Conservation (phyloP, 176 grass and related monocot genomes). For the Dendrocalamus sinicus region DNA sequence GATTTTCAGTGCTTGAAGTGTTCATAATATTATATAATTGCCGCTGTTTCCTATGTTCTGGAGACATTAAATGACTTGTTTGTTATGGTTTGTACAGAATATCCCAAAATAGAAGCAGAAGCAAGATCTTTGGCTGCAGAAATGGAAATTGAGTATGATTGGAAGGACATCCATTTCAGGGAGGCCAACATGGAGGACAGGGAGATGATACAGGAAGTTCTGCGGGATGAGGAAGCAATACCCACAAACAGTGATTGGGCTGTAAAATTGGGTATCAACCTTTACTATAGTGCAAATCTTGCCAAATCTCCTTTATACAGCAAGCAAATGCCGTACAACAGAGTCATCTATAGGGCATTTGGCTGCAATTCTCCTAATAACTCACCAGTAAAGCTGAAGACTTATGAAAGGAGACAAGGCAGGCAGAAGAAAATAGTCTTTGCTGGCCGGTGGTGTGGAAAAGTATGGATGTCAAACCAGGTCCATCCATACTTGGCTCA, state of each 20-base stretch:
- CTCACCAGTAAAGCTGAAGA: slow-evolving; percentile 55
- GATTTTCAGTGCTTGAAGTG: slow-evolving; percentile 16
- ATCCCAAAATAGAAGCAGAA: slow-evolving; percentile 90
- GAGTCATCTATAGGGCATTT: slow-evolving; percentile 84
- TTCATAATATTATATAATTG: slow-evolving; percentile 7
- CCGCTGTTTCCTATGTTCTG: slow-evolving; percentile 23
- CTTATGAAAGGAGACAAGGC: slow-evolving; percentile 53
- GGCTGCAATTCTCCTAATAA: slow-evolving; percentile 52
- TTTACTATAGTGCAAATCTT: slow-evolving; percentile 93
- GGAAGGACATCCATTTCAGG: slow-evolving; percentile 78
- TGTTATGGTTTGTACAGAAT: slow-evolving; percentile 71
- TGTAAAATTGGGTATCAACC: slow-evolving; percentile 93
- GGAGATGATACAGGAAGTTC: slow-evolving; percentile 57
- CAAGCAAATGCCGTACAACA: slow-evolving; percentile 90
- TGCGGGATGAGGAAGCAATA: slow-evolving; percentile 76
- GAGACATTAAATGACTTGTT: slow-evolving; percentile 32
- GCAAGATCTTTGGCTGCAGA: slow-evolving; percentile 77
- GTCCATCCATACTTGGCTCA: slow-evolving; percentile 75
- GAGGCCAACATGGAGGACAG: slow-evolving; percentile 62
- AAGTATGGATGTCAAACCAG: slow-evolving; percentile 85
- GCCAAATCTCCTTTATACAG: slow-evolving; percentile 83
- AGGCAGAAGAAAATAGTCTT: slow-evolving; percentile 69
- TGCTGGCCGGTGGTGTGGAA: slow-evolving; percentile 88
- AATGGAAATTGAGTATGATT: slow-evolving; percentile 63
- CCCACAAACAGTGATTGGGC: slow-evolving; percentile 87